A percentile compares a stretch with the other conserved stretches of the same genome.
Conservation (phyloP, 306 rosid genomes). For the Parietaria judaica region DNA sequence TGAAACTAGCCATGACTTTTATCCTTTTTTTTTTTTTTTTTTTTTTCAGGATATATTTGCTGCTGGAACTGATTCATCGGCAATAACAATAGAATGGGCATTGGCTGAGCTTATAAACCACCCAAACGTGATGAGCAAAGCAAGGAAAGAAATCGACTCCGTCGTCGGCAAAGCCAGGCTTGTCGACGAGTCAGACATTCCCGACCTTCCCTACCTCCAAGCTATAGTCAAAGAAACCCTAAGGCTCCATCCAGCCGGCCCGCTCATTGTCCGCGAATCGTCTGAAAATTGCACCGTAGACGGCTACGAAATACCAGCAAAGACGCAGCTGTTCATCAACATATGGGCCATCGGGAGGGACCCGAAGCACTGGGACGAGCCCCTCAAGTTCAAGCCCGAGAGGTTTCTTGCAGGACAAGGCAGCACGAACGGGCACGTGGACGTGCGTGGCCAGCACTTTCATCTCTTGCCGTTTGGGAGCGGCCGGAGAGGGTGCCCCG, state of each 20-base stretch:
- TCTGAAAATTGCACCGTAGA: slow-evolving; percentile 28
- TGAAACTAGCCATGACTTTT: neutral
- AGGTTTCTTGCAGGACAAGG: slow-evolving; percentile 39
- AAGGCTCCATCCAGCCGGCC: slow-evolving; percentile 79
- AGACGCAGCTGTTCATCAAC: slow-evolving; percentile 56
- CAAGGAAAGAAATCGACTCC: slow-evolving; percentile 48
- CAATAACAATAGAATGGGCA: slow-evolving; percentile 54
- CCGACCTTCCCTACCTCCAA: slow-evolving; percentile 46
- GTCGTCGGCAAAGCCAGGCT: slow-evolving; percentile 44
- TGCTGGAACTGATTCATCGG: slow-evolving; percentile 53
- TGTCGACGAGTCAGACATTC: slow-evolving; percentile 57
- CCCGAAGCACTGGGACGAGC: slow-evolving; percentile 55
- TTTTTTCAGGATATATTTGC: slow-evolving; percentile 37
- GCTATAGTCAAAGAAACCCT: slow-evolving; percentile 48
- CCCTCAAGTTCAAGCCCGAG: slow-evolving; percentile 66
- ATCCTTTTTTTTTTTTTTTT: neutral
- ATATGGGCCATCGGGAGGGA: slow-evolving; percentile 82
- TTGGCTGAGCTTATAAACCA: slow-evolving; percentile 69
- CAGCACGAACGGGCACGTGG: slow-evolving; percentile 15
- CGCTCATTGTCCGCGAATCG: slow-evolving; percentile 54
- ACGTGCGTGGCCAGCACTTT: slow-evolving; percentile 43
- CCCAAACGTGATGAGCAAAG: slow-evolving; percentile 49
- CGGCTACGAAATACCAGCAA: slow-evolving; percentile 63
- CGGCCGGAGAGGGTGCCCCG: slow-evolving; percentile 83
- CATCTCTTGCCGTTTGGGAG: slow-evolving; percentile 57